These are phyloP conservation scores for Puccinia triticina DNA, from an alignment of 1,284 basidiomycete species.

Conservation along the genomic window DNA sequence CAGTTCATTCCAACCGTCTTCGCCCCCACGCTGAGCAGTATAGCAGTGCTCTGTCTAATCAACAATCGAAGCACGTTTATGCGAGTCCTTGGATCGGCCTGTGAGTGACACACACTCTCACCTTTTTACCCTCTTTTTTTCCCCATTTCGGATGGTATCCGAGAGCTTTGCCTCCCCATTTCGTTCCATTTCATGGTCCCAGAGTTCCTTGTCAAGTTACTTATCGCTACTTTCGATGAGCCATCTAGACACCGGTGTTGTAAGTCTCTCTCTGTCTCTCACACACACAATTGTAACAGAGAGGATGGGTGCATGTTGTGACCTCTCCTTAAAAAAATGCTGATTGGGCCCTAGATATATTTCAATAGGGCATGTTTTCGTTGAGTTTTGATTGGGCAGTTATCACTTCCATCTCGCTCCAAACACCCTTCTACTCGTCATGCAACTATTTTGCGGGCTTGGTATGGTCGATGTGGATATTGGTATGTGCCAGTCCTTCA, in stretches of 20 bases:
- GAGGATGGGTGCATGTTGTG: not conserved
- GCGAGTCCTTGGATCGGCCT: slow-evolving; percentile 59
- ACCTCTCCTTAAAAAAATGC: not conserved
- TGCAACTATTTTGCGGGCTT: slow-evolving; percentile 49
- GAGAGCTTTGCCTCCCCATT: not conserved
- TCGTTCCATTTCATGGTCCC: not conserved
- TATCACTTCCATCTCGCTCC: slow-evolving; percentile 55
- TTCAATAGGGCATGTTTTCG: slow-evolving; percentile 58
- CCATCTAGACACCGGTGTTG: slow-evolving; percentile 19
- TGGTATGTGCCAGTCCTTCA: slow-evolving; percentile 42
- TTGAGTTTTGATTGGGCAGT: slow-evolving; percentile 61
- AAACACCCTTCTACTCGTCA: slow-evolving; percentile 47
- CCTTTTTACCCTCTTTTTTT: not conserved
- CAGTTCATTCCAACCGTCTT: slow-evolving; percentile 59
- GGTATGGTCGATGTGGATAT: slow-evolving; percentile 43
- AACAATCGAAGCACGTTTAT: slow-evolving; percentile 57
- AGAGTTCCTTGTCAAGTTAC: not conserved
- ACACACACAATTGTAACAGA: not conserved
- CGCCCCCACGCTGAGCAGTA: slow-evolving; percentile 58
- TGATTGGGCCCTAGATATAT: slow-evolving; percentile 4
- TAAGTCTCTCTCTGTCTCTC: slow-evolving; percentile 6
- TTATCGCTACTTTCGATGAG: slow-evolving; percentile 2
- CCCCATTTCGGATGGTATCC: not conserved
- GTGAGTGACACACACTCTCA: slow-evolving; percentile 12
- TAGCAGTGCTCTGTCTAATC: slow-evolving; percentile 59